Evolutionary conservation across 148 eudicot species (phyloP).

Genomic region (Beta vulgaris): DNA sequence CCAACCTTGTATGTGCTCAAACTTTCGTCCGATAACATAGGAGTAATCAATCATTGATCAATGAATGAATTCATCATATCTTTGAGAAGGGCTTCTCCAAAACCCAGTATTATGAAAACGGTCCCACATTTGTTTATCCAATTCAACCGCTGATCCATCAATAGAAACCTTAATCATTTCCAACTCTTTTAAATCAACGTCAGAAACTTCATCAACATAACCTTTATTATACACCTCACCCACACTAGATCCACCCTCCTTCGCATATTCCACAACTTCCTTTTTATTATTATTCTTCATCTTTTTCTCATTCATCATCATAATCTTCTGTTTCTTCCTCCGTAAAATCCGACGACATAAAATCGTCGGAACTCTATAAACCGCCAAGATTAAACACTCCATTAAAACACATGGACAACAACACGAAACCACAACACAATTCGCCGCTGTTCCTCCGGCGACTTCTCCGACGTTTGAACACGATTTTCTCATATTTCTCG

Average conservation of each 20-base stretch:
- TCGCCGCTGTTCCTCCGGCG: conserved; percentile 74
- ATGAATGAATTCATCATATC: neutral
- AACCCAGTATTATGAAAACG: conserved; percentile 59
- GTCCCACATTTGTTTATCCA: conserved; percentile 64
- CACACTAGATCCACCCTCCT: neutral
- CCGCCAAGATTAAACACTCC: conserved; percentile 40
- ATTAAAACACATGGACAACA: conserved; percentile 64
- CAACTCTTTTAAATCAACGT: conserved; percentile 24
- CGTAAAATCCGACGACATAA: conserved; percentile 41
- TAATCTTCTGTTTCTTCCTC: conserved; percentile 12
- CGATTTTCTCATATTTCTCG: neutral
- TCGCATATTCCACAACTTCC: neutral
- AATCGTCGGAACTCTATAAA: conserved; percentile 52
- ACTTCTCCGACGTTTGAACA: conserved; percentile 53
- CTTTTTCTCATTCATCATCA: conserved; percentile 28
- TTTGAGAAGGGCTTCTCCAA: conserved; percentile 63
- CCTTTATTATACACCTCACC: neutral
- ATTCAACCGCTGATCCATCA: conserved; percentile 38
- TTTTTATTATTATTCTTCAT: too few species aligned
- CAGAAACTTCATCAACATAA: conserved; percentile 31
- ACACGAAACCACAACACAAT: conserved; percentile 63
- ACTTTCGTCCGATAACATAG: too few species aligned
- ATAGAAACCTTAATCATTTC: conserved; percentile 35
- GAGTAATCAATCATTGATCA: neutral
- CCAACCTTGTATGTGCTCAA: too few species aligned